phyloP scores from a whole-genome alignment of 1,139 yeast species.

The Saccharomyces pastorianus region DNA sequence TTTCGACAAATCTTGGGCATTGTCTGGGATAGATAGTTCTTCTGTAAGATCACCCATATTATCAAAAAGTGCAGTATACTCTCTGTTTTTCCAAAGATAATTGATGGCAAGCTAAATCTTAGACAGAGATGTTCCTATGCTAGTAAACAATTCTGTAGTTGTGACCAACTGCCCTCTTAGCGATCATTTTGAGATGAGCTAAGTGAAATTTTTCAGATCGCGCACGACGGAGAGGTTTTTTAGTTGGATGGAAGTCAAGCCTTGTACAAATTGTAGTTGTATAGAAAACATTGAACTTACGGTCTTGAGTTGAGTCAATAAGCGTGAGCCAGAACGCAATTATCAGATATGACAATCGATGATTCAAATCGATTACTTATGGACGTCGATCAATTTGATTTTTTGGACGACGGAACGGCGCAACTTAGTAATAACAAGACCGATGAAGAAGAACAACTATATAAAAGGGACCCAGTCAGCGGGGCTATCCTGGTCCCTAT shows the following conservation, averaged over 20 bases:
- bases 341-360: not conserved
- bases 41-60: slow-evolving; percentile 10
- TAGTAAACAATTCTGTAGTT: not conserved
- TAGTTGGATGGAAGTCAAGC: not conserved
- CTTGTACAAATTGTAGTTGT: not conserved
- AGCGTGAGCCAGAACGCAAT: not conserved
- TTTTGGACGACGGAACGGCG: slow-evolving; percentile 18
- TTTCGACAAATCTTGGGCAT: slow-evolving; percentile 56
- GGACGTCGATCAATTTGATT: slow-evolving; percentile 27
- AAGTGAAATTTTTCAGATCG: not conserved
- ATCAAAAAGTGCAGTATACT: not conserved
- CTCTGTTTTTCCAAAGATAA: not conserved
- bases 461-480: slow-evolving; percentile 32
- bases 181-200: not conserved
- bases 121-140: not conserved
- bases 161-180: not conserved
- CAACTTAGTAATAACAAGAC: not conserved
- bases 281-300: not conserved
- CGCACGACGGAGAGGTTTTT: not conserved
- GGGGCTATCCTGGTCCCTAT: slow-evolving; percentile 34
- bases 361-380: slow-evolving; percentile 15
- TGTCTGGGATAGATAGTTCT: slow-evolving; percentile 21
- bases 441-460: slow-evolving; percentile 5
- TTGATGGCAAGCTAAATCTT: not conserved
- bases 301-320: not conserved